Evolutionary conservation across 192 early-diverging fungal species (phyloP), one percentile per base, ranked within the genome.

Genomic region (Mortierella claussenii): DNA sequence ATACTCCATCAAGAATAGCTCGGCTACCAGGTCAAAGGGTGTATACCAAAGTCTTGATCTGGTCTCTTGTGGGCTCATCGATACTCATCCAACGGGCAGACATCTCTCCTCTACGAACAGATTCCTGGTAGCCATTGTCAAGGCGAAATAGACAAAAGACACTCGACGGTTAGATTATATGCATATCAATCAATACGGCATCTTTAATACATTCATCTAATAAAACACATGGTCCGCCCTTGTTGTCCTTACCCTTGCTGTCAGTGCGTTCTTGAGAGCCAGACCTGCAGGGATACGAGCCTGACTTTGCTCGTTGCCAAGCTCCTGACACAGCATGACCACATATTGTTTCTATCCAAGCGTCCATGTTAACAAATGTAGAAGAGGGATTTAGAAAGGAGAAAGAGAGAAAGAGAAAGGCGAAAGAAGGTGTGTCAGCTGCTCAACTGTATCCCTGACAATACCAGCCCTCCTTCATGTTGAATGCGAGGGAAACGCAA

Each of bases 231-330:
- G 53, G 24, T 21, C 49, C 21, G 21, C 21, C 21, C 23, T 31
- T 15, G 9, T 32, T 30, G 59, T 17, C 40, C 56, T 65, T 85
- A 94, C 96, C 86, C 92, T 95, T 55, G 95, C 92, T 9, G 86
- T 82, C 60, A 99, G 80, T 45, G 93, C 82, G 80, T 99, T 99
- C 88, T 99, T 99, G 65, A 99, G 81, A 43, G 91, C 90, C 58
- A 99, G 79, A 80, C 94, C 97, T 31, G 96, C 96, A 20, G 91
- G 87, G 31, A 82, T 82, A 63, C 96, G 90, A 15, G 83, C 63
- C 36, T 82, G 78, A 52, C 80, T 85, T 62, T 81, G 81, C 71
- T 96, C 95, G 65, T 89, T 95, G 26, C 87, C 84, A 28, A 99
- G 89, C 79, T 96, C 94, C 67, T 92, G 90, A 58, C 86, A 86